phyloP scores from a whole-genome alignment of 2,329 filamentous ascomycete genomes.

The Calonectria pauciramosa region DNA sequence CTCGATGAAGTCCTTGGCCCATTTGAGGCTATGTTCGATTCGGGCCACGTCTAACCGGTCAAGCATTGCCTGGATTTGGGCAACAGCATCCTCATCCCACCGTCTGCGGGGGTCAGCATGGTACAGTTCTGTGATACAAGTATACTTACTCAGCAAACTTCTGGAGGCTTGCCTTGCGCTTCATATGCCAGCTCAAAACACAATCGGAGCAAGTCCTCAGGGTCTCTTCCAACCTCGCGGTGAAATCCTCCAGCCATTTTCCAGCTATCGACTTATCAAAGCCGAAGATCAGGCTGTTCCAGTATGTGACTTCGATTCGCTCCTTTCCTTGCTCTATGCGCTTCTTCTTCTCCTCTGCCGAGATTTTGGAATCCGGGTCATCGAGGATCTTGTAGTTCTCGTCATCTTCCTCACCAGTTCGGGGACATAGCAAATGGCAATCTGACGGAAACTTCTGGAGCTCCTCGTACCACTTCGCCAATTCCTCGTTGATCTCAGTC shows the following conservation, averaged over 20 bases:
- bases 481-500: slow-evolving; percentile 56
- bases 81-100: slow-evolving; percentile 65
- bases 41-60: slow-evolving; percentile 72
- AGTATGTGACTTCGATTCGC: slow-evolving; percentile 74
- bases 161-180: slow-evolving; percentile 73
- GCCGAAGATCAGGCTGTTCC: slow-evolving; percentile 77
- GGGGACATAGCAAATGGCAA: slow-evolving; percentile 78
- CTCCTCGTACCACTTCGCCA: slow-evolving; percentile 59
- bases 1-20: slow-evolving; percentile 68
- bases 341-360: slow-evolving; percentile 63
- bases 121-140: background rate
- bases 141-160: slow-evolving; percentile 70
- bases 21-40: slow-evolving; percentile 71
- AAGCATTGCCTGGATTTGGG: slow-evolving; percentile 68
- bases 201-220: slow-evolving; percentile 78
- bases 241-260: slow-evolving; percentile 72
- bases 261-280: slow-evolving; percentile 73
- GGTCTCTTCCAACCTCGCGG: slow-evolving; percentile 67
- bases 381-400: slow-evolving; percentile 69
- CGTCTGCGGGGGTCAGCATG: slow-evolving; percentile 48
- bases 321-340: slow-evolving; percentile 68
- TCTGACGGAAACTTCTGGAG: slow-evolving; percentile 60
- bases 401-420: slow-evolving; percentile 71
- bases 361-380: slow-evolving; percentile 64
- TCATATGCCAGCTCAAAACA: slow-evolving; percentile 80